Base-by-base conservation (phyloP, 306 rosid species). In the Malus sieversii region DNA sequence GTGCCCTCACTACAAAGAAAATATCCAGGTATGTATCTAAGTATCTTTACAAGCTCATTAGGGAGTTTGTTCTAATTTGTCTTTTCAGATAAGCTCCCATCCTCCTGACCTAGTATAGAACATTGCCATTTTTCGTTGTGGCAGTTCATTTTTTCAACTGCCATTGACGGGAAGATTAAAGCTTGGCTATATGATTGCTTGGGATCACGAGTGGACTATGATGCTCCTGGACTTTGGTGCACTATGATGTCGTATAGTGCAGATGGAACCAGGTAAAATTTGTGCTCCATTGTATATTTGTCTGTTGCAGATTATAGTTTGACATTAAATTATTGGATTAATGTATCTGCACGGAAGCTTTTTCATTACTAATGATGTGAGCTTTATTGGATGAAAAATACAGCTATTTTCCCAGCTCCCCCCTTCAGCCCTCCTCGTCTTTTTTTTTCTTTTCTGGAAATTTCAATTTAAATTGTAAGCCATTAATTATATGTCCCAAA, bases 181-280 rank as follows among this genome's bases (percentile, higher is more conserved):
- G 87, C 87, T 73, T 84, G 84, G 84, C 74, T 84, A 6, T 84
- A 84, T 65, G 87, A 84, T 74, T 84, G 87, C 72, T 33, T 66
- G 61, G 84, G 84, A 32, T 84, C 87, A 64, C 80, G 84, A 68
- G 87, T 84, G 40, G 86, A 83, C 71, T 83, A 83, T 32, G 86
- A 83, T 15, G 87, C 87, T 57, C 87, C 87, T 73, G 84, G 87
- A n/a, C 82, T 73, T 14, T 84, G 82, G 82, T 84, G 87, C 75
- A 84, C 87, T 70, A 84, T 80, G 87, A 84, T 84, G 87, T 69
- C 84, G 44, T 84, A 84, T 69, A 84, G 87, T 77, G 87, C 87
- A 10, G 87, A 84, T 69, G 87, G 87, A 77, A 80, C 82, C 44
- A 84, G 87, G 87, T 84, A 68, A 79, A 27, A 60, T 35, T 57